Percentiles rank a stretch among this genome's conserved stretches.
Conservation (phyloP, 1,139 yeast species). For the Geotrichum aggregatum region DNA sequence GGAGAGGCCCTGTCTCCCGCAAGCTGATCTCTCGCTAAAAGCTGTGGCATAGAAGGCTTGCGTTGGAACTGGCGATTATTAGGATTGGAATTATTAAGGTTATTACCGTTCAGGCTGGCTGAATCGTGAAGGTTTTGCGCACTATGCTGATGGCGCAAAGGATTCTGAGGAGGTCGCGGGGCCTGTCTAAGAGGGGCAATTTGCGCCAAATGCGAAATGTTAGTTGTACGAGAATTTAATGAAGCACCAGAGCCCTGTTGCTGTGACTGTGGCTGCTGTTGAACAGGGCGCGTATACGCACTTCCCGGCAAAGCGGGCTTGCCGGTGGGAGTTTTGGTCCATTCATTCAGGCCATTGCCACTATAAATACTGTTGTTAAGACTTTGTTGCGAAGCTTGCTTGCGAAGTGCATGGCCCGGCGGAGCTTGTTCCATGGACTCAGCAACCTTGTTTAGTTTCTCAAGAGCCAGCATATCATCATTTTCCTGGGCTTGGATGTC, state of each 20-base stretch:
- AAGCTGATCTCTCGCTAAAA: not conserved
- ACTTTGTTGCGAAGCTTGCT: not conserved
- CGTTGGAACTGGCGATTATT: conserved; percentile 14
- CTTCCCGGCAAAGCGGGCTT: conserved; percentile 1
- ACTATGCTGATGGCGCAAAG: conserved; percentile 4
- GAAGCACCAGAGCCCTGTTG: conserved; percentile 6
- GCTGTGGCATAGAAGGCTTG: conserved; percentile 14
- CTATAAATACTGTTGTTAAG: not conserved
- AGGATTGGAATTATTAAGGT: not conserved
- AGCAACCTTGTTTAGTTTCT: not conserved
- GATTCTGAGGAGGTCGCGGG: conserved; percentile 21
- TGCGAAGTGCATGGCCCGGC: not conserved
- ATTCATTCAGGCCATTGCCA: conserved; percentile 30
- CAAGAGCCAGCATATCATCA: conserved; percentile 16
- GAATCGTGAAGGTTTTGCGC: conserved; percentile 4
- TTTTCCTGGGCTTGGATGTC: conserved; percentile 27
- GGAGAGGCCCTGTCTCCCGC: not conserved
- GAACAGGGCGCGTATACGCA: not conserved
- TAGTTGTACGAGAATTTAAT: conserved; percentile 25
- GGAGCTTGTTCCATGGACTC: not conserved
- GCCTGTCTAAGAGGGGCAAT: conserved; percentile 35
- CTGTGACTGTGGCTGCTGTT: conserved; percentile 19
- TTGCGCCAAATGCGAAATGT: conserved; percentile 30
- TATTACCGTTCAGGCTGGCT: not conserved
- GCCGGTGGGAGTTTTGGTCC: conserved; percentile 31